Evolutionary conservation across 2,329 filamentous ascomycete species (phyloP), one percentile per base, ranked within the genome.

Genomic region (Xylariaceae sp.): DNA sequence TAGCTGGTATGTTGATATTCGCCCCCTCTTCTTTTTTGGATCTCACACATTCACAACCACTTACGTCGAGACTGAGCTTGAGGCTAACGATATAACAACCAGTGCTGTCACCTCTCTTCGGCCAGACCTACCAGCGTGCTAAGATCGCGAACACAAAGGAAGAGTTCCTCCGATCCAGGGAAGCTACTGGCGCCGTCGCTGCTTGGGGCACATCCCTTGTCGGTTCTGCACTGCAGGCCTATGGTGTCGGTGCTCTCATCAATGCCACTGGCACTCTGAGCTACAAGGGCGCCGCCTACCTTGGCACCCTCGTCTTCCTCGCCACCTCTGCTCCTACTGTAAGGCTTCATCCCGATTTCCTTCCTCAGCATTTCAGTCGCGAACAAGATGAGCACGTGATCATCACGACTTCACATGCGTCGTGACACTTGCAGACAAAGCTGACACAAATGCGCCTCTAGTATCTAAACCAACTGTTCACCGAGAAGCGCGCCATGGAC

Each of bases 281-380:
- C 79, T 97, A 97, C 83, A 97, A 96, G 85, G 94, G 94, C 69
- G 92, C 94, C 64, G 91, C 93, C 58, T 97, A 97, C 80, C 82
- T 97, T 62, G 94, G 94, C 68, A 83, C 83, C 62, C 80, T 97
- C 74, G 89, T 97, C 81, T 97, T 97, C 83, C 83, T 92, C 66
- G 93, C 93, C 68, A 92, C 88, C 68, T 87, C 91, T 71, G 92
- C 92, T 71, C 93, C 93, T 67, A 86, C 86, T 62, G 91, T 96
- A 86, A 68, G 87, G 2, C n/a, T 39, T 17, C 30, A 30, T 52
- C 13, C 59, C 23, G 4, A 44, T 0, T 23, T 23, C 39, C 7
- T 23, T 51, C 23, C 17, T n/a, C 18, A 34, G 51, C 7, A 11
- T 48, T 4, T 49, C n/a, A 18, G 15, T n/a, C 15, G 9, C 15